Evolutionary conservation across 768 basidiomycete genomes (phyloP).

Genomic region (Russula ochroleuca): DNA sequence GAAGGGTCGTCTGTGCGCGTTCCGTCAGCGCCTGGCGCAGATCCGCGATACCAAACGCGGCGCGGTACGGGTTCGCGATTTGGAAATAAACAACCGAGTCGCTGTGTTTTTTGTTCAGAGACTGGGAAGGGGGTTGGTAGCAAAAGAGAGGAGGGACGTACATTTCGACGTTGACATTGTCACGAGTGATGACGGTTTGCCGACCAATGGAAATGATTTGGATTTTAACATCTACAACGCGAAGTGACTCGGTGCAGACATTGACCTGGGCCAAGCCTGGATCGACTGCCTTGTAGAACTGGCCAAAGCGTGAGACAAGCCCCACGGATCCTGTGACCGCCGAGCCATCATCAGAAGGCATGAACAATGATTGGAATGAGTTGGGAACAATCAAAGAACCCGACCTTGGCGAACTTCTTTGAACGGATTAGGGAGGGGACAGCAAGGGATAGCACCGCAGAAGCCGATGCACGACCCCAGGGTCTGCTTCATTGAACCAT

Average conservation of each 20-base stretch:
- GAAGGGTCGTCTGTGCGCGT: conserved; percentile 88
- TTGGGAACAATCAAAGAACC: conserved; percentile 18
- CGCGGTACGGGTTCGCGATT: conserved; percentile 84
- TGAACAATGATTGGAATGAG: background rate
- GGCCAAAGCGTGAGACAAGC: conserved; percentile 86
- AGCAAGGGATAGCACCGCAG: conserved; percentile 75
- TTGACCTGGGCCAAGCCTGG: conserved; percentile 91
- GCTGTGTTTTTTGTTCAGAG: conserved; percentile 36
- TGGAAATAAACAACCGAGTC: conserved; percentile 95
- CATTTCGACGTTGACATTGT: conserved; percentile 96
- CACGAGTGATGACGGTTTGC: conserved; percentile 89
- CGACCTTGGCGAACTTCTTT: conserved; percentile 78
- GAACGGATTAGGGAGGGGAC: conserved; percentile 82
- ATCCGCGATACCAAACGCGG: conserved; percentile 90
- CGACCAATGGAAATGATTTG: conserved; percentile 86
- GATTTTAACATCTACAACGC: conserved; percentile 91
- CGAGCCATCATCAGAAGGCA: conserved; percentile 23
- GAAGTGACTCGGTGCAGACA: conserved; percentile 86
- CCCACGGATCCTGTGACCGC: conserved; percentile 71
- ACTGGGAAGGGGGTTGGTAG: too few relatives aligned
- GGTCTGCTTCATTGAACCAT: conserved; percentile 73
- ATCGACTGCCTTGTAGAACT: conserved; percentile 95
- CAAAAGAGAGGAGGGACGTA: conserved; percentile 36
- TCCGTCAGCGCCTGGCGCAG: conserved; percentile 81
- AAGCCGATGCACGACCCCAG: conserved; percentile 66